phyloP scores from a whole-genome alignment of 129 eudicot genomes.

The Flaveria bidentis region DNA sequence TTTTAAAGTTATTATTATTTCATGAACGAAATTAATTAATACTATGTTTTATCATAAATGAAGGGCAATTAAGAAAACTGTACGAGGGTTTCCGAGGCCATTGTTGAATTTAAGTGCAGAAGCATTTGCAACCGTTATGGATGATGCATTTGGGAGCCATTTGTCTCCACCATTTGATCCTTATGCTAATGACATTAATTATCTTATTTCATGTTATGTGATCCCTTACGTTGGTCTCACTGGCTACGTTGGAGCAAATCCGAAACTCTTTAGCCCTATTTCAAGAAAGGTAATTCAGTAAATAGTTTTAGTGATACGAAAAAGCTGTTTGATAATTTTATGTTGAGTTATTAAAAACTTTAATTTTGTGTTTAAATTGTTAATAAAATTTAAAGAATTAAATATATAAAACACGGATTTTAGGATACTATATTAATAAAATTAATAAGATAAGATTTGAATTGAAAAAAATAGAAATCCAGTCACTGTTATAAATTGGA shows the following conservation, averaged over 20 bases:
- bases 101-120: slow-evolving; percentile 52
- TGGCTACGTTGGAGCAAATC: slow-evolving; percentile 79
- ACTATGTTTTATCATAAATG: background rate
- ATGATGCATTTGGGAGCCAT: slow-evolving; percentile 58
- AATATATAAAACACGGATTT: no score
- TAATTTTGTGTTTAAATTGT: no score
- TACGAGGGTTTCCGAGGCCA: slow-evolving; percentile 79
- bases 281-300: slow-evolving; percentile 50
- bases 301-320: no score
- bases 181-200: slow-evolving; percentile 68
- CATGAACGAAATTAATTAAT: no score
- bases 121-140: slow-evolving; percentile 61
- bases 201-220: slow-evolving; percentile 70
- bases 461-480: no score
- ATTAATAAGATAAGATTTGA: no score
- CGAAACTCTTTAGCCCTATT: slow-evolving; percentile 51
- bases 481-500: no score
- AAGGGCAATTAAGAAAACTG: slow-evolving; percentile 72
- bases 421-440: no score
- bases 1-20: no score
- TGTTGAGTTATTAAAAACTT: no score
- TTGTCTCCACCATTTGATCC: slow-evolving; percentile 69
- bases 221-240: slow-evolving; percentile 91
- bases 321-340: no score
- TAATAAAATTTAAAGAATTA: no score